Evolutionary conservation across 208 protist genomes (phyloP).

Genomic region (Trypanosoma vivax): DNA sequence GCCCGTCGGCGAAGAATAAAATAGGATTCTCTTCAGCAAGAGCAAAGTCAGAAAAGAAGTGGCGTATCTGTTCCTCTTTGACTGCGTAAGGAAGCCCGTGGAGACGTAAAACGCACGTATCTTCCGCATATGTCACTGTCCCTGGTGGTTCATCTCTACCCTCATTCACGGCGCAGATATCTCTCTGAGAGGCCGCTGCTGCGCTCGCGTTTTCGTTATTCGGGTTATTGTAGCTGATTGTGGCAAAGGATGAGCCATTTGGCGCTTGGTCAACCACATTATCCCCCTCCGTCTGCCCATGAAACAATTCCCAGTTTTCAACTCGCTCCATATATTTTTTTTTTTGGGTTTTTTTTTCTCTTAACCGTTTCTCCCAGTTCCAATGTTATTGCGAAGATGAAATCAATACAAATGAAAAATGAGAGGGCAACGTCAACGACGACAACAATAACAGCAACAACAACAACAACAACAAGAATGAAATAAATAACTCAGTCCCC

Average conservation of each 20-base stretch:
- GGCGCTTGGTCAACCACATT: not conserved
- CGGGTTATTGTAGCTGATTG: too few relatives aligned
- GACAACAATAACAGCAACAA: too few relatives aligned
- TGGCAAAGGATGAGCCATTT: too few relatives aligned
- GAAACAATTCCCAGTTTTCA: not conserved
- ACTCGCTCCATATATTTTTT: not conserved
- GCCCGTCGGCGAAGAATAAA: constrained; percentile 28
- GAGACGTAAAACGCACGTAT: constrained; percentile 21
- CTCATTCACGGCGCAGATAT: too few relatives aligned
- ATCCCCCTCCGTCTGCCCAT: not conserved
- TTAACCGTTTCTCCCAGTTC: not conserved
- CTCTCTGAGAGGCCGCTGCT: too few relatives aligned
- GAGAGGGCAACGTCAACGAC: too few relatives aligned
- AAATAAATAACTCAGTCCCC: too few relatives aligned
- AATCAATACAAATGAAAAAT: too few relatives aligned
- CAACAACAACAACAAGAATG: too few relatives aligned
- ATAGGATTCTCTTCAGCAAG: constrained; percentile 22
- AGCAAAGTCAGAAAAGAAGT: constrained; percentile 33
- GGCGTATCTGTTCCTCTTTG: constrained; percentile 23
- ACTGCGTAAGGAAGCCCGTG: constrained; percentile 37
- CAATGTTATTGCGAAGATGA: not conserved
- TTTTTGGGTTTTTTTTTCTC: not conserved
- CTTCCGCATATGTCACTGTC: too few relatives aligned
- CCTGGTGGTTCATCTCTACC: too few relatives aligned
- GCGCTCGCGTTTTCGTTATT: too few relatives aligned